phyloP scores from a whole-genome alignment of 192 early-diverging fungal genomes.

The Coemansia sp. region DNA sequence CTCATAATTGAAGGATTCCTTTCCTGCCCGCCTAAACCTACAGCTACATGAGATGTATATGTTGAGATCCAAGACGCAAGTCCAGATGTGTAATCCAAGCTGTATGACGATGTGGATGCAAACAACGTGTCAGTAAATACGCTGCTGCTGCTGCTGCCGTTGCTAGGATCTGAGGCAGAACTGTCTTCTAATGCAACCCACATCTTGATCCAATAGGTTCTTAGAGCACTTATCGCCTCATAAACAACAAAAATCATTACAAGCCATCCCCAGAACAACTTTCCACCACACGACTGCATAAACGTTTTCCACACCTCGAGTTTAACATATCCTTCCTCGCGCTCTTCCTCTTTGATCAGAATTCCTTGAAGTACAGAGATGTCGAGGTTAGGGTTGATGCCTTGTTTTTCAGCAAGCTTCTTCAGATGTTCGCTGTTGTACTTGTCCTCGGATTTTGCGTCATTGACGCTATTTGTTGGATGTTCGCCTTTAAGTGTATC shows the following conservation, averaged over 20 bases:
- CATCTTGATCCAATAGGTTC: slow-evolving; percentile 61
- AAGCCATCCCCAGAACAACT: slow-evolving; percentile 57
- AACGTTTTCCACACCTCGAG: slow-evolving; percentile 72
- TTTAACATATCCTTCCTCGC: slow-evolving; percentile 70
- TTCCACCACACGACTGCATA: slow-evolving; percentile 60
- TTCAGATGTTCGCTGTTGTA: slow-evolving; percentile 10
- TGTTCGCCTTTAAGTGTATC: slow-evolving; percentile 31
- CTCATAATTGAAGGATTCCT: background rate
- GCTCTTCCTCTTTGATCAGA: slow-evolving; percentile 77
- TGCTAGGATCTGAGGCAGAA: background rate
- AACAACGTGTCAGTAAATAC: background rate
- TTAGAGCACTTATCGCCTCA: slow-evolving; percentile 41
- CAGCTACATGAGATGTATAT: slow-evolving; percentile 43
- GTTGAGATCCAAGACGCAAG: slow-evolving; percentile 1
- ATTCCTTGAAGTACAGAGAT: slow-evolving; percentile 37
- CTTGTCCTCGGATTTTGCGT: slow-evolving; percentile 16
- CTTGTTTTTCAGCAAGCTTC: slow-evolving; percentile 28
- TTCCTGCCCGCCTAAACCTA: no score
- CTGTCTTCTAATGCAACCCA: slow-evolving; percentile 39
- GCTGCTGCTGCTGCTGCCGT: background rate
- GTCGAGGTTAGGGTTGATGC: slow-evolving; percentile 29
- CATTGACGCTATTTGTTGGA: background rate
- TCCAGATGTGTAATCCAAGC: background rate
- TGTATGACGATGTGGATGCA: background rate
- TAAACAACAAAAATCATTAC: slow-evolving; percentile 50